These are phyloP conservation scores for Neurospora sp. DNA, from an alignment of 495 filamentous ascomycete species.

Conservation along the genomic window DNA sequence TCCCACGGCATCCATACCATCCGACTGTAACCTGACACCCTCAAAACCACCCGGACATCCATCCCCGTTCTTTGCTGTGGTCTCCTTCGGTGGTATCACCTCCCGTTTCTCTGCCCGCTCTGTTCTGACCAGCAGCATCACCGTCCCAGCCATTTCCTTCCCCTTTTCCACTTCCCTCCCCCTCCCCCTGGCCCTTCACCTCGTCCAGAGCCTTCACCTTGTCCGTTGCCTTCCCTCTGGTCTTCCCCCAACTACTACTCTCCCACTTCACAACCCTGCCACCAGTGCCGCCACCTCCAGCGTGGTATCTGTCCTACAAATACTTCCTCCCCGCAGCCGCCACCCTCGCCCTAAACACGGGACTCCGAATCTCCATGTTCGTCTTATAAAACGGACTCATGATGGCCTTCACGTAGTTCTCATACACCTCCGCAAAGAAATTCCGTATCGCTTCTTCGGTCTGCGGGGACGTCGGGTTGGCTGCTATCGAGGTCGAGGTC, in stretches of 20 bases:
- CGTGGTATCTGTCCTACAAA: slow-evolving; percentile 35
- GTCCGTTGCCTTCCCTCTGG: background rate
- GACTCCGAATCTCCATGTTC: slow-evolving; percentile 73
- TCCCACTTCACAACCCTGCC: background rate
- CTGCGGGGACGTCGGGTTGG: slow-evolving; percentile 74
- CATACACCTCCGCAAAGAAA: slow-evolving; percentile 91
- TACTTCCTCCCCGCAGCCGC: slow-evolving; percentile 88
- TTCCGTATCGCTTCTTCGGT: slow-evolving; percentile 89
- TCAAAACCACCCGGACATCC: background rate
- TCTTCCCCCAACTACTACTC: background rate
- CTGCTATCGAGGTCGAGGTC: slow-evolving; percentile 56
- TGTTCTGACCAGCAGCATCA: background rate
- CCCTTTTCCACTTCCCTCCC: background rate
- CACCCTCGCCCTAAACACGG: slow-evolving; percentile 72
- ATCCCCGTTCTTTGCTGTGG: background rate
- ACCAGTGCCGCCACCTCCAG: background rate
- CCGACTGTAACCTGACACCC: background rate
- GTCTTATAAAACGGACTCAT: slow-evolving; percentile 92
- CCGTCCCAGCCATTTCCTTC: background rate
- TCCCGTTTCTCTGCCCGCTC: background rate
- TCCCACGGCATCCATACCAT: background rate
- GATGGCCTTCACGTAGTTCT: slow-evolving; percentile 88
- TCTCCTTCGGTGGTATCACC: background rate
- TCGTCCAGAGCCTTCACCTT: background rate
- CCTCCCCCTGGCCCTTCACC: too few relatives aligned